Evolutionary conservation across 2,329 filamentous ascomycete genomes (phyloP).

Genomic region (Aspergillus sp.): DNA sequence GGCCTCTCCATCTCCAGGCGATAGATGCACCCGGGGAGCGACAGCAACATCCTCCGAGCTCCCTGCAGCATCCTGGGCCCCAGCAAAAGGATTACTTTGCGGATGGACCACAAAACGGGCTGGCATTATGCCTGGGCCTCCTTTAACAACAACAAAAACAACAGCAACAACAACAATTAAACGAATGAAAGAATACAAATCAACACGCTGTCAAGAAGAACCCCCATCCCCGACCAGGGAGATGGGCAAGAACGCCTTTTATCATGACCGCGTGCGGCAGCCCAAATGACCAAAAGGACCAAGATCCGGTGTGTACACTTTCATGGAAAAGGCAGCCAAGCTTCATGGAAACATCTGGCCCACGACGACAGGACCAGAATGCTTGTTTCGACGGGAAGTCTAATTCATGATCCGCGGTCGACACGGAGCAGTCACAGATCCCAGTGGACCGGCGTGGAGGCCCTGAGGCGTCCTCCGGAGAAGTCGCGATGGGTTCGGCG

Average conservation of each 20-base stretch:
- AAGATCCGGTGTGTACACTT: background rate
- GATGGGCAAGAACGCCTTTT: too few species aligned
- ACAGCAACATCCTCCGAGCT: slow-evolving; percentile 6
- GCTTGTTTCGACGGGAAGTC: background rate
- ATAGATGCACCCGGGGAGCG: slow-evolving; percentile 19
- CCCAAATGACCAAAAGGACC: too few species aligned
- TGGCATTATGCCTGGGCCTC: slow-evolving; percentile 13
- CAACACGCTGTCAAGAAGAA: background rate
- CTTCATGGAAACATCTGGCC: slow-evolving; percentile 1
- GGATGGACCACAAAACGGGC: slow-evolving; percentile 18
- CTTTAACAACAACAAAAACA: too few species aligned
- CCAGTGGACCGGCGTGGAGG: background rate
- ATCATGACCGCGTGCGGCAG: too few species aligned
- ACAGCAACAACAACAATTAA: too few species aligned
- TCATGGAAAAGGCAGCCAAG: slow-evolving; percentile 15
- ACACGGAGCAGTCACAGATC: background rate
- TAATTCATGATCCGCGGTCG: too few species aligned
- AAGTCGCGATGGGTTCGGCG: too few species aligned
- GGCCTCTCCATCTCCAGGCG: slow-evolving; percentile 21
- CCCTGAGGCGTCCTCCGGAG: too few species aligned
- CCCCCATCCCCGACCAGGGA: background rate
- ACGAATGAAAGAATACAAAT: too few species aligned
- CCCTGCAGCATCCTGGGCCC: slow-evolving; percentile 10
- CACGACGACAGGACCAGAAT: background rate
- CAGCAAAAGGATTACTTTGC: slow-evolving; percentile 14